Evolutionary conservation across 2,329 filamentous ascomycete species (phyloP).

Genomic region (Hymenoscyphus fraxineus): DNA sequence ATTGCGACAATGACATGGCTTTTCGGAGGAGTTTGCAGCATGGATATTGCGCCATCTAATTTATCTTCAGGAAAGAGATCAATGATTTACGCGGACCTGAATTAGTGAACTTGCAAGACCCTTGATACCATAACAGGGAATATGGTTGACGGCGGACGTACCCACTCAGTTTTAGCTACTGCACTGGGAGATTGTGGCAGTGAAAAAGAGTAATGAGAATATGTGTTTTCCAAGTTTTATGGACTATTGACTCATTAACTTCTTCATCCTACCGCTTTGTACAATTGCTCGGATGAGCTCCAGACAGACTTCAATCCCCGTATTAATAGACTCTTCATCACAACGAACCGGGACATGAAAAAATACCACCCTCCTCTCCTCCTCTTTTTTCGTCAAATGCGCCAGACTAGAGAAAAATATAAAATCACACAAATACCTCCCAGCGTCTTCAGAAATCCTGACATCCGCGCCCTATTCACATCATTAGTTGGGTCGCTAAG

Average conservation of each 20-base stretch:
- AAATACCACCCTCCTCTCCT: conserved; percentile 57
- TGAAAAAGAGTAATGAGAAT: no score
- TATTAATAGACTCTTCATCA: conserved; percentile 45
- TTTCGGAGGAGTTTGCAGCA: no score
- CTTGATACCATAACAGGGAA: no score
- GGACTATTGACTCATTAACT: conserved; percentile 2
- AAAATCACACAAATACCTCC: conserved; percentile 73
- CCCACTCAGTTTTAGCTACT: no score
- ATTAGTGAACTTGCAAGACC: no score
- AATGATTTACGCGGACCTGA: no score
- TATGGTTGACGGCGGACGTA: no score
- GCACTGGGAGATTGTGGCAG: no score
- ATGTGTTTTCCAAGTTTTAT: background rate
- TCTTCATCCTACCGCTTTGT: conserved; percentile 37
- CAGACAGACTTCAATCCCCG: conserved; percentile 49
- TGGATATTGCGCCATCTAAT: no score
- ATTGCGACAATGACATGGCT: no score
- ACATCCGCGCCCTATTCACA: conserved; percentile 41
- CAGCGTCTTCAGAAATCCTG: conserved; percentile 65
- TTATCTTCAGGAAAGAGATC: no score
- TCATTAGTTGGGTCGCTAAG: background rate
- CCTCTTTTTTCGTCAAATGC: conserved; percentile 46
- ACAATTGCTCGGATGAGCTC: conserved; percentile 55
- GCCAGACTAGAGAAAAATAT: conserved; percentile 70
- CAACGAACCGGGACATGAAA: conserved; percentile 66